phyloP scores from a whole-genome alignment of 768 basidiomycete genomes.

The Daedalea quercina region DNA sequence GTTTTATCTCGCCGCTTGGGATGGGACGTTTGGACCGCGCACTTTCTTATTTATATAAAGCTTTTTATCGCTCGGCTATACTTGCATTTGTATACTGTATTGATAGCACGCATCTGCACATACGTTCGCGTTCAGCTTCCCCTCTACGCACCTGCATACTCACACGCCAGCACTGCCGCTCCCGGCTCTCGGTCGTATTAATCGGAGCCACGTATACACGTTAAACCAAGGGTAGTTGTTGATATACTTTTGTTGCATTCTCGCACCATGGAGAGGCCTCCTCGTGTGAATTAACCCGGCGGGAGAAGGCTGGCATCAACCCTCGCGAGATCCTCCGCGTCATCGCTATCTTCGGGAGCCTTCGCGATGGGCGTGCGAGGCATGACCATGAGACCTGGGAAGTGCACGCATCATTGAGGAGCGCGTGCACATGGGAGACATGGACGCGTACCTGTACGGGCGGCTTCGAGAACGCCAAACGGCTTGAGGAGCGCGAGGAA shows the following conservation, averaged over 20 bases:
- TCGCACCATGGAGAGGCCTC: not conserved
- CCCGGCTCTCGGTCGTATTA: not conserved
- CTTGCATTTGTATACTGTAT: conserved; percentile 2
- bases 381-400: conserved; percentile 92
- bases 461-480: conserved; percentile 93
- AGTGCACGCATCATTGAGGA: not conserved
- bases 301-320: conserved; percentile 91
- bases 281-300: conserved; percentile 58
- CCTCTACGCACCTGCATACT: not conserved
- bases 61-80: conserved; percentile 1
- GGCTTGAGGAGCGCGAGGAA: conserved; percentile 89
- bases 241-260: not conserved
- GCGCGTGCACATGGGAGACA: not conserved
- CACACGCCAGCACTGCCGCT: not conserved
- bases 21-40: conserved; percentile 6
- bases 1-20: not conserved
- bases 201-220: not conserved
- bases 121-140: not conserved
- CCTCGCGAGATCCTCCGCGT: conserved; percentile 42
- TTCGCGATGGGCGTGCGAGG: conserved; percentile 85
- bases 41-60: conserved; percentile 2
- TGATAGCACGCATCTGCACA: not conserved
- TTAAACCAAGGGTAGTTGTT: not conserved
- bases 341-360: conserved; percentile 47
- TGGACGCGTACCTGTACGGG: conserved; percentile 70